Evolutionary conservation across 2,329 filamentous ascomycete genomes (phyloP).

Genomic region (Chaetomium strumarium): DNA sequence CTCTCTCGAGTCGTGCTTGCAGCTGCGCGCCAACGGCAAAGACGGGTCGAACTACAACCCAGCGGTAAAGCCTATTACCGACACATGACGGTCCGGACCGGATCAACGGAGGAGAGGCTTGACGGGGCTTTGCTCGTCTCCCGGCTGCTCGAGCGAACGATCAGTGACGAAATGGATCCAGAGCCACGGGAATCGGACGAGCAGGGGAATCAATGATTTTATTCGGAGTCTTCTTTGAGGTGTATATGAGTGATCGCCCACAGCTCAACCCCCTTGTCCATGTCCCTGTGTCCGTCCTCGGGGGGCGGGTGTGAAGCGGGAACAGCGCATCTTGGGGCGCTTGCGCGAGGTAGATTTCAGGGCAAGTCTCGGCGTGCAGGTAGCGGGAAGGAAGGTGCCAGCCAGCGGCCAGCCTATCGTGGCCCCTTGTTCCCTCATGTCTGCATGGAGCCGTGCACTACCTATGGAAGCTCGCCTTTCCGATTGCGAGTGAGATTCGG

Average conservation of each 20-base stretch:
- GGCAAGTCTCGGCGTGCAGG: constrained; percentile 1
- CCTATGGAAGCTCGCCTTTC: constrained; percentile 17
- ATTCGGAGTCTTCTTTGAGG: constrained; percentile 12
- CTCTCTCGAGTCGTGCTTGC: neutral
- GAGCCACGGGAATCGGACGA: constrained; percentile 7
- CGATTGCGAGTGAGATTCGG: constrained; percentile 21
- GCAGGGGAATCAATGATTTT: constrained; percentile 22
- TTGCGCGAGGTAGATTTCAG: neutral
- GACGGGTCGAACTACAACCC: constrained; percentile 9
- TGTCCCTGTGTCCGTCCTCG: constrained; percentile 8
- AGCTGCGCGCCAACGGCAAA: constrained; percentile 5
- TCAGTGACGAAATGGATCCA: constrained; percentile 9
- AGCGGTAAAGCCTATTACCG: constrained; percentile 20
- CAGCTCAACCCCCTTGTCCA: constrained; percentile 1
- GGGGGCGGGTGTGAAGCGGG: neutral
- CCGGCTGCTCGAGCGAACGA: neutral
- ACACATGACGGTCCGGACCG: constrained; percentile 21
- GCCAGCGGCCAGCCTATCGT: constrained; percentile 9
- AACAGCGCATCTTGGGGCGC: neutral
- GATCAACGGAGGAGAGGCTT: neutral
- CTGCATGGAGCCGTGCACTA: neutral
- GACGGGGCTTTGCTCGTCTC: neutral
- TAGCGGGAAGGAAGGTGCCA: constrained; percentile 1
- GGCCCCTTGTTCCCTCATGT: neutral
- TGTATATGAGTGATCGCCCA: neutral